Percentiles rank a stretch among this genome's conserved stretches.
Evolutionary conservation across 169 alveolate genomes (phyloP).

Genomic region (Plasmodium vivax): DNA sequence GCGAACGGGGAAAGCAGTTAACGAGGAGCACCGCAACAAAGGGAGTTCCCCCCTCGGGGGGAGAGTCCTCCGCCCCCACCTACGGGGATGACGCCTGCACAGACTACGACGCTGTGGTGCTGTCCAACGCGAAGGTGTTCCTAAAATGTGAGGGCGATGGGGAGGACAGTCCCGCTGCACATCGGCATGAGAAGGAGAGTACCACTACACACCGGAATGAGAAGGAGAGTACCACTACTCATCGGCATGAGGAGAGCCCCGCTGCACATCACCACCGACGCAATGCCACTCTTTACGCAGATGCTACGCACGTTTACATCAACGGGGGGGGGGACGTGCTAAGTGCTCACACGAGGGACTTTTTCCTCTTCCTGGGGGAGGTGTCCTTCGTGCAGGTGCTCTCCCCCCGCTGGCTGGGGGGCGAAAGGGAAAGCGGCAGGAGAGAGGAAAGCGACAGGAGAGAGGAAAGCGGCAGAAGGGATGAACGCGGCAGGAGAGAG

Average conservation of each 20-base stretch:
- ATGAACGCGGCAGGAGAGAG: not conserved
- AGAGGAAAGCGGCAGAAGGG: no score
- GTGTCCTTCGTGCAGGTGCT: conserved; percentile 13
- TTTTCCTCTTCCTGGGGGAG: conserved; percentile 17
- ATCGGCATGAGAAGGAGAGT: no score
- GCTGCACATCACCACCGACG: not conserved
- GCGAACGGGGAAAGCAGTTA: not conserved
- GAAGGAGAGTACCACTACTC: no score
- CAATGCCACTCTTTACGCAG: conserved; percentile 22
- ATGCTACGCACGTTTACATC: conserved; percentile 13
- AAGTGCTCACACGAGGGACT: conserved; percentile 20
- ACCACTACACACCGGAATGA: no score
- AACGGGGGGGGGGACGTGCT: not conserved
- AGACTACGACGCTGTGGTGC: not conserved
- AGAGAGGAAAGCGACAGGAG: not conserved
- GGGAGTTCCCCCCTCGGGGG: not conserved
- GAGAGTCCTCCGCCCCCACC: not conserved
- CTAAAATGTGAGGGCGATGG: not conserved
- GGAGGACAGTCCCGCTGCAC: no score
- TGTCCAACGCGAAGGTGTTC: conserved; percentile 35
- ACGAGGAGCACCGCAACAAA: not conserved
- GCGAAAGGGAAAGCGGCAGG: not conserved
- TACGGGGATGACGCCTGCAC: not conserved
- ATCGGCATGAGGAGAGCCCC: no score
- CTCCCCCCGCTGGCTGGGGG: not conserved